Percentiles rank a stretch among this genome's conserved stretches.
phyloP scores from a whole-genome alignment of 106 monocot genomes.

The Chionographis japonica region DNA sequence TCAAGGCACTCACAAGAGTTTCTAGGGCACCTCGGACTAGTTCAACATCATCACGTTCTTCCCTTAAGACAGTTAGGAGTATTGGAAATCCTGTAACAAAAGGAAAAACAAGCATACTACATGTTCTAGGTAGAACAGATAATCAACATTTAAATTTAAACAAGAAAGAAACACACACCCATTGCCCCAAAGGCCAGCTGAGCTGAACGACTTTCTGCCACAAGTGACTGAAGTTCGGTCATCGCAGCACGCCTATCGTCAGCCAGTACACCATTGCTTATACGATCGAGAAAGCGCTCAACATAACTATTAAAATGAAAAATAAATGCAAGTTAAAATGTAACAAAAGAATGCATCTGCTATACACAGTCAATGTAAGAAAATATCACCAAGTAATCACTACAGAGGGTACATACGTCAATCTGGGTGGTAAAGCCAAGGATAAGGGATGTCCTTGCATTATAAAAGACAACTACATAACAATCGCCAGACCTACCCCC shows the following conservation, averaged over 20 bases:
- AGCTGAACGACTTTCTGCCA: slow-evolving; percentile 88
- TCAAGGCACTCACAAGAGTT: slow-evolving; percentile 91
- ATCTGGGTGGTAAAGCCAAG: too few relatives aligned
- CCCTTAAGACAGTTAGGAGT: slow-evolving; percentile 74
- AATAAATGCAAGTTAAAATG: background rate
- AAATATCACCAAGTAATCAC: background rate
- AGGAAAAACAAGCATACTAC: background rate
- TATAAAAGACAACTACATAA: too few relatives aligned
- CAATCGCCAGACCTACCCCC: too few relatives aligned
- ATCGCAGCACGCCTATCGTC: slow-evolving; percentile 89
- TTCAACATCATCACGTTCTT: slow-evolving; percentile 93
- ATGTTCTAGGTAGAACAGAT: background rate
- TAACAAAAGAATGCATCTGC: background rate
- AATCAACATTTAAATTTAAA: background rate
- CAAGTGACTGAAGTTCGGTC: slow-evolving; percentile 84
- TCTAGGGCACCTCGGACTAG: slow-evolving; percentile 83
- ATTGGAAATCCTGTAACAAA: slow-evolving; percentile 72
- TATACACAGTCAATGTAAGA: background rate
- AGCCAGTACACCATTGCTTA: slow-evolving; percentile 85
- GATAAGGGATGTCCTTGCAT: too few relatives aligned
- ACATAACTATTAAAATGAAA: slow-evolving; percentile 54
- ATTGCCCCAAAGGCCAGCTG: slow-evolving; percentile 92
- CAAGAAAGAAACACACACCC: slow-evolving; percentile 33
- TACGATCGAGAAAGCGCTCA: slow-evolving; percentile 77
- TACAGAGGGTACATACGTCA: too few relatives aligned